Percentiles rank a stretch among this genome's conserved stretches.
Evolutionary conservation across 345 rosid species (phyloP).

Genomic region (Brassica carinata): DNA sequence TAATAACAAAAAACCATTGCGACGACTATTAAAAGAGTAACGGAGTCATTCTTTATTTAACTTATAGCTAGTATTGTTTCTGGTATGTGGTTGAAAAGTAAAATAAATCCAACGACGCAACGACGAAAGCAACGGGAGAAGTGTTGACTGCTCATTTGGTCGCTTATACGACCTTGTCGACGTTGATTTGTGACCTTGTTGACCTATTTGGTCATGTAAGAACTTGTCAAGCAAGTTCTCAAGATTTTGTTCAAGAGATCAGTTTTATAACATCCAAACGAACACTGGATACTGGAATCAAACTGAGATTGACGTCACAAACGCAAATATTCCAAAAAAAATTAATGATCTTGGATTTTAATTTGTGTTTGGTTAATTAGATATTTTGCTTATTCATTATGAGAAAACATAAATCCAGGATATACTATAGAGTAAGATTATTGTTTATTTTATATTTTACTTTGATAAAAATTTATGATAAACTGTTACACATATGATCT

Average conservation of each 20-base stretch:
- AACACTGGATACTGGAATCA: not conserved
- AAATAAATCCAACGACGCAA: not conserved
- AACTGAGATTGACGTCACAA: not conserved
- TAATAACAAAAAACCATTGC: not conserved
- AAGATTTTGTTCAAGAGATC: not conserved
- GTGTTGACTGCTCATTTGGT: not conserved
- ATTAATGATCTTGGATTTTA: not conserved
- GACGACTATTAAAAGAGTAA: not conserved
- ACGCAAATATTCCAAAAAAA: too few species aligned
- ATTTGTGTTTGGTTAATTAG: not conserved
- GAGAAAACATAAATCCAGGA: not conserved
- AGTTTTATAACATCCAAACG: not conserved
- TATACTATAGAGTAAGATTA: too few species aligned
- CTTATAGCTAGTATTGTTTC: not conserved
- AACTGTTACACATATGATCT: too few species aligned
- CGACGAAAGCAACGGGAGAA: slow-evolving; percentile 13
- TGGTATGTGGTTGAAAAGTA: not conserved
- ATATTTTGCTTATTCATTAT: not conserved
- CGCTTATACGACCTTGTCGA: slow-evolving; percentile 6
- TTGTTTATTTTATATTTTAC: too few species aligned
- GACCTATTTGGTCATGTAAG: slow-evolving; percentile 5
- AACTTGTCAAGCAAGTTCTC: slow-evolving; percentile 26
- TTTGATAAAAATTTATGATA: too few species aligned
- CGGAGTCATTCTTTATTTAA: not conserved
- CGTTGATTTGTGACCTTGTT: slow-evolving; percentile 10